These are phyloP conservation scores for Coemansia interrupta DNA, from an alignment of 192 early-diverging fungal species.

Conservation along the genomic window DNA sequence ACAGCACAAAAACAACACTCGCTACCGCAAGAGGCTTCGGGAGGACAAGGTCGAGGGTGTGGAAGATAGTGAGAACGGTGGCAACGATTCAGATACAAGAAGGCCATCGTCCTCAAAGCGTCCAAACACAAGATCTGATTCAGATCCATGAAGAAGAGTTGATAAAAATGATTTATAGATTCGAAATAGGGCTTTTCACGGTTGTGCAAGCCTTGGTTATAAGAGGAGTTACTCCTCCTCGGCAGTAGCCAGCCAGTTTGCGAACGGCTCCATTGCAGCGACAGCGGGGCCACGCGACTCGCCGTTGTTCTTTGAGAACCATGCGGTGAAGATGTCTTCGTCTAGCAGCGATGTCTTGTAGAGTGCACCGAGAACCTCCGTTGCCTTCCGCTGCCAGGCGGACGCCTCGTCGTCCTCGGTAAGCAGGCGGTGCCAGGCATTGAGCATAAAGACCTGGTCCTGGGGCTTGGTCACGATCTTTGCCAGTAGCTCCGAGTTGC, in stretches of 20 bases:
- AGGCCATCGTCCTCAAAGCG: too few relatives aligned
- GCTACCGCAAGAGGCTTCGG: slow-evolving; percentile 29
- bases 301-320: slow-evolving; percentile 55
- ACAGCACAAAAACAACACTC: slow-evolving; percentile 58
- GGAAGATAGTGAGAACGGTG: not conserved
- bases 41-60: not conserved
- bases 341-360: slow-evolving; percentile 77
- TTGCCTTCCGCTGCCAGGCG: slow-evolving; percentile 55
- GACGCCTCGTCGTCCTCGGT: slow-evolving; percentile 24
- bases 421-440: slow-evolving; percentile 44
- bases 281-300: slow-evolving; percentile 38
- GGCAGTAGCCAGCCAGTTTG: slow-evolving; percentile 75
- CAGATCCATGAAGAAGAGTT: not conserved
- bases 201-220: too few relatives aligned
- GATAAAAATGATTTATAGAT: not conserved
- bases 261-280: slow-evolving; percentile 66
- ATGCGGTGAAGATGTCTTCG: slow-evolving; percentile 71
- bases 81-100: too few relatives aligned
- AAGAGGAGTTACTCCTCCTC: slow-evolving; percentile 67
- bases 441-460: slow-evolving; percentile 48
- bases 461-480: slow-evolving; percentile 34
- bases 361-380: slow-evolving; percentile 62
- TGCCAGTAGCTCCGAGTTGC: slow-evolving; percentile 26
- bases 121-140: not conserved
- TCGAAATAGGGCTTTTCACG: not conserved